These are phyloP conservation scores for Pleoardoris graminearum DNA, from an alignment of 2,329 filamentous ascomycete species.

Conservation along the genomic window DNA sequence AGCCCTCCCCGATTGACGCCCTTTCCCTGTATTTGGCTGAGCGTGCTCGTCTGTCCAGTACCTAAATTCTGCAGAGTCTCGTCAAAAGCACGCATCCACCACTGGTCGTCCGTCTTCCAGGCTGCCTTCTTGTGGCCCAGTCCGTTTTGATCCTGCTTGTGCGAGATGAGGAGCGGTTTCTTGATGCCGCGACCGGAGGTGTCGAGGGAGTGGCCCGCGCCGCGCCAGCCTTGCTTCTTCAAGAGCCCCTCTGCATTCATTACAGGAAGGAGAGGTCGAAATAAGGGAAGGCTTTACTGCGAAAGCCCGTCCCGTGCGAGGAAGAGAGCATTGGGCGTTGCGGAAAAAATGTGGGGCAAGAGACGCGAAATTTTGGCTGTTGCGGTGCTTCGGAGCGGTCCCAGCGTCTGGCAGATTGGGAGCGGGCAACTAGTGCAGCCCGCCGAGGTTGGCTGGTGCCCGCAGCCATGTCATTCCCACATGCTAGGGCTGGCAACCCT, in stretches of 20 bases:
- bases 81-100: constrained; percentile 97
- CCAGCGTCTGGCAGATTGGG: constrained; percentile 6
- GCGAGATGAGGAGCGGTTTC: constrained; percentile 79
- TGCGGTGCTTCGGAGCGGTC: background rate
- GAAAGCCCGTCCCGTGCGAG: background rate
- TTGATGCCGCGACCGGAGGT: constrained; percentile 74
- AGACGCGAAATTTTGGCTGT: too few relatives aligned
- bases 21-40: constrained; percentile 52
- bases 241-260: constrained; percentile 90
- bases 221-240: constrained; percentile 85
- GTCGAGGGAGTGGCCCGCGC: constrained; percentile 85
- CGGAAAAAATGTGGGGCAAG: constrained; percentile 15
- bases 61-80: constrained; percentile 74
- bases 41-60: constrained; percentile 51
- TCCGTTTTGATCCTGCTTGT: constrained; percentile 79
- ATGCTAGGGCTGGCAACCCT: constrained; percentile 61
- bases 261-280: background rate
- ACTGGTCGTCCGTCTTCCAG: constrained; percentile 71
- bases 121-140: constrained; percentile 71
- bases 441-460: constrained; percentile 65
- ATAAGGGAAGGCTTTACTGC: background rate
- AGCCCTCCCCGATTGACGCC: constrained; percentile 60
- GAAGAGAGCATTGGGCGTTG: background rate
- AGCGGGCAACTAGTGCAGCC: background rate
- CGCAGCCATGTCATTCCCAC: constrained; percentile 72